phyloP scores from a whole-genome alignment of 495 filamentous ascomycete species.

The Podospora sp. region DNA sequence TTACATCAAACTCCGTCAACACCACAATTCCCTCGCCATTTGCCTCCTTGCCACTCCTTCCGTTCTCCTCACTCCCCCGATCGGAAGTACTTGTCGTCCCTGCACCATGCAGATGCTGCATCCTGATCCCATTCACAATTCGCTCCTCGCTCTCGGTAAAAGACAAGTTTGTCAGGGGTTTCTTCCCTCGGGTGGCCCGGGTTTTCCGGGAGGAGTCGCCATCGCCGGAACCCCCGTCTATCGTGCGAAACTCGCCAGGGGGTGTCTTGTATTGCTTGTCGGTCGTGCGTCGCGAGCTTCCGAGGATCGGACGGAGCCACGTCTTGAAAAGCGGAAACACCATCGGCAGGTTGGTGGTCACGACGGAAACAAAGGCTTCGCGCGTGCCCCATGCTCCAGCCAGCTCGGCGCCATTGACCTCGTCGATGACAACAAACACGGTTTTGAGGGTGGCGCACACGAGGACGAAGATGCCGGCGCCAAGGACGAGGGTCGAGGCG shows the following conservation, averaged over 20 bases:
- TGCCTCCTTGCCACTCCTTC: neutral
- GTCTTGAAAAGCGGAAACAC: conserved; percentile 52
- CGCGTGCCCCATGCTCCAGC: conserved; percentile 55
- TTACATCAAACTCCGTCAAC: conserved; percentile 18
- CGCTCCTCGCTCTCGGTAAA: conserved; percentile 25
- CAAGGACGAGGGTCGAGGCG: conserved; percentile 48
- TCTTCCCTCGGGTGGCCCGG: conserved; percentile 1
- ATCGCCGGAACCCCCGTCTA: conserved; percentile 19
- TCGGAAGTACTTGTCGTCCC: too few relatives aligned
- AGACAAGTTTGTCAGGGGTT: conserved; percentile 19
- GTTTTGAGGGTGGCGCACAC: conserved; percentile 54
- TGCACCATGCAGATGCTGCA: neutral
- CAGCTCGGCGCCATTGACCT: conserved; percentile 33
- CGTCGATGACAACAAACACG: conserved; percentile 43
- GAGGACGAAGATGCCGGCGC: conserved; percentile 53
- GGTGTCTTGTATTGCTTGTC: conserved; percentile 19
- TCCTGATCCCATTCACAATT: conserved; percentile 20
- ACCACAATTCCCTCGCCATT: conserved; percentile 18
- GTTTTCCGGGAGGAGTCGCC: conserved; percentile 2
- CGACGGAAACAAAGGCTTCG: conserved; percentile 55
- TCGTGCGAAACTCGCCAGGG: conserved; percentile 17
- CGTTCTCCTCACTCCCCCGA: too few relatives aligned
- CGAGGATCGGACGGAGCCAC: conserved; percentile 47
- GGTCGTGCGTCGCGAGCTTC: neutral
- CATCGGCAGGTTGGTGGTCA: conserved; percentile 58